These are phyloP conservation scores for Mycena venus DNA, from an alignment of 768 basidiomycete species.

Conservation along the genomic window DNA sequence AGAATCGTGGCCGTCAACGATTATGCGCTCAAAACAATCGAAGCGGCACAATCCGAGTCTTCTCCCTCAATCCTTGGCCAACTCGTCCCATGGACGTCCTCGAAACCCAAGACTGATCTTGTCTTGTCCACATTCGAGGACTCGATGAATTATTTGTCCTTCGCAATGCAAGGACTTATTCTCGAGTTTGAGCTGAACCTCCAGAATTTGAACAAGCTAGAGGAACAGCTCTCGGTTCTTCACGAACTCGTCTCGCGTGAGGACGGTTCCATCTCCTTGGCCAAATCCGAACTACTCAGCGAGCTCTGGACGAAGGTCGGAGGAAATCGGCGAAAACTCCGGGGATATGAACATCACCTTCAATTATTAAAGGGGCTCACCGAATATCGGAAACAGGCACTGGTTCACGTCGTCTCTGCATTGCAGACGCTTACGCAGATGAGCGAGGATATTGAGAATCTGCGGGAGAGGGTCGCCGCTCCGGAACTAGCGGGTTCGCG, in stretches of 20 bases:
- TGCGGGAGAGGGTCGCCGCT: constrained; percentile 78
- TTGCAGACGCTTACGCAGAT: constrained; percentile 72
- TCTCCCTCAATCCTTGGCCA: constrained; percentile 48
- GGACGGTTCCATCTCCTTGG: constrained; percentile 57
- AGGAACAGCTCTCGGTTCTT: constrained; percentile 68
- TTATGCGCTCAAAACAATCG: constrained; percentile 74
- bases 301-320: constrained; percentile 80
- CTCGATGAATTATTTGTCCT: constrained; percentile 58
- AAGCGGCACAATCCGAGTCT: constrained; percentile 53
- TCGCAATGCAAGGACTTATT: constrained; percentile 73
- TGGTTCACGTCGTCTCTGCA: constrained; percentile 75
- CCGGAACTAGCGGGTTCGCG: constrained; percentile 72
- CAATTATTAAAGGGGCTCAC: constrained; percentile 67
- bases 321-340: constrained; percentile 65
- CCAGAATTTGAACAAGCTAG: constrained; percentile 70
- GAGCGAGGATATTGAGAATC: constrained; percentile 82
- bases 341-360: constrained; percentile 65
- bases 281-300: constrained; percentile 68
- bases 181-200: constrained; percentile 76
- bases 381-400: constrained; percentile 71
- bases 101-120: constrained; percentile 51
- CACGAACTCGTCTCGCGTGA: constrained; percentile 75
- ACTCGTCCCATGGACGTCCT: constrained; percentile 55
- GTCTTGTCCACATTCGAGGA: constrained; percentile 58
- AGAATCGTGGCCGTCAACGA: constrained; percentile 84